Conservation (phyloP, 768 basidiomycete genomes). For the Russula sp. region DNA sequence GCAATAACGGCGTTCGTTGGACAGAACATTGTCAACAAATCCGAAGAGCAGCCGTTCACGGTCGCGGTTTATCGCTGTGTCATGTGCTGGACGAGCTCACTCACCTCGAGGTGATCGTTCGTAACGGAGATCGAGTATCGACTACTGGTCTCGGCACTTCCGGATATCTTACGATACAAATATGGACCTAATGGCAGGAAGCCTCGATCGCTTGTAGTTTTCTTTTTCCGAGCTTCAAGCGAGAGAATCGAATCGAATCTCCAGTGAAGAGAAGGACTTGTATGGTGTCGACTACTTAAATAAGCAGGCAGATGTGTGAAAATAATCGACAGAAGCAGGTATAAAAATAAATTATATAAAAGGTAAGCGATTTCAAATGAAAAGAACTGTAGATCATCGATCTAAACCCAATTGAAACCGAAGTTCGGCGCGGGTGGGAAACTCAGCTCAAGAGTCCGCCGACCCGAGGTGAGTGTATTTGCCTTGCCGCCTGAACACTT, state of each 20-base stretch:
- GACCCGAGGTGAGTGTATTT: background rate
- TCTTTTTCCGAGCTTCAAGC: background rate
- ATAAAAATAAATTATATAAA: background rate
- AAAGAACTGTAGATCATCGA: slow-evolving; percentile 6
- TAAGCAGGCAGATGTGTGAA: background rate
- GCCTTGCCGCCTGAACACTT: background rate
- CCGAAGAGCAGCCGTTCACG: background rate
- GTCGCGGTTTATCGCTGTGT: background rate
- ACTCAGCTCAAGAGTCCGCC: slow-evolving; percentile 23
- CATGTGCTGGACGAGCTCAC: background rate
- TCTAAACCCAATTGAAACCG: background rate
- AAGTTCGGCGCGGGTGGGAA: background rate
- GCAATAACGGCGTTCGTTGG: background rate
- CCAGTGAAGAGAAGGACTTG: background rate
- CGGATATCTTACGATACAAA: background rate
- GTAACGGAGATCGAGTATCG: background rate
- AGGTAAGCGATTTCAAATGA: background rate
- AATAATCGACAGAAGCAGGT: slow-evolving; percentile 5
- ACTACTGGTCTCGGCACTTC: background rate
- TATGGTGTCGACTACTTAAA: background rate
- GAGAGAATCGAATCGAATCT: too few species aligned
- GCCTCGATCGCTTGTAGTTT: background rate
- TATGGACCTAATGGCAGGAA: background rate
- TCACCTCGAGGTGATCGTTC: slow-evolving; percentile 1
- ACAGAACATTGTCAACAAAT: background rate